phyloP scores from a whole-genome alignment of 2,329 filamentous ascomycete species.

The Curvularia spicifera region DNA sequence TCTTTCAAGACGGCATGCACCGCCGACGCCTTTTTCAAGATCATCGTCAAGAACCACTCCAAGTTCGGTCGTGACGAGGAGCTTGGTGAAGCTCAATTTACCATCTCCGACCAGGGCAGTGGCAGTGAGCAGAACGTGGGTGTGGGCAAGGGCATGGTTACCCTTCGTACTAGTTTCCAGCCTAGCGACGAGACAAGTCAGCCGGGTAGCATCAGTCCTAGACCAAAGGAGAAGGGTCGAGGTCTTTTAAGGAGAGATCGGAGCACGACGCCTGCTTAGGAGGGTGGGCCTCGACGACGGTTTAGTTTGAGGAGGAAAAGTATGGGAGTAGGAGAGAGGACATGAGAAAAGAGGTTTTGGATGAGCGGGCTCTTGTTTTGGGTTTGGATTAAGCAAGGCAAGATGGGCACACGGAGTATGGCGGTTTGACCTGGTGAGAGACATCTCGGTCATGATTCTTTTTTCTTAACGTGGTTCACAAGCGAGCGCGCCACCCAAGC shows the following conservation, averaged over 20 bases:
- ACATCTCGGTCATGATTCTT: no score
- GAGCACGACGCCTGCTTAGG: conserved; percentile 15
- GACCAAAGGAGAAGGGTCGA: conserved; percentile 29
- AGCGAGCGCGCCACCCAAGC: no score
- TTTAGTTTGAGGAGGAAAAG: not conserved
- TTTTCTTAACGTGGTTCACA: no score
- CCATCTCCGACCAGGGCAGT: conserved; percentile 80
- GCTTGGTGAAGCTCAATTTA: conserved; percentile 86
- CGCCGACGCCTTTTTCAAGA: conserved; percentile 83
- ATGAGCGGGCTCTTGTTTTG: no score
- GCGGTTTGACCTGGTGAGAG: no score
- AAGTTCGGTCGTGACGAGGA: conserved; percentile 83
- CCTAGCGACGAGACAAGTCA: conserved; percentile 50
- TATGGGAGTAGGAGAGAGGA: not conserved
- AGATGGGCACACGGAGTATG: no score
- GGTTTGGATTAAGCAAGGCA: no score
- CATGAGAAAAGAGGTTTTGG: not conserved
- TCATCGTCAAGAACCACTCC: conserved; percentile 84
- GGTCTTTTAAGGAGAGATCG: conserved; percentile 54
- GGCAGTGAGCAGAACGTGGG: conserved; percentile 73
- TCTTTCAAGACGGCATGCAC: conserved; percentile 78
- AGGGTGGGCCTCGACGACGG: not conserved
- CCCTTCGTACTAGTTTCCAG: conserved; percentile 75
- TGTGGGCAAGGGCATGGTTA: conserved; percentile 75
- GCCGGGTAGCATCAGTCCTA: conserved; percentile 43